These are phyloP conservation scores for Henningerozyma blattae DNA, from an alignment of 805 yeast species.

Conservation along the genomic window DNA sequence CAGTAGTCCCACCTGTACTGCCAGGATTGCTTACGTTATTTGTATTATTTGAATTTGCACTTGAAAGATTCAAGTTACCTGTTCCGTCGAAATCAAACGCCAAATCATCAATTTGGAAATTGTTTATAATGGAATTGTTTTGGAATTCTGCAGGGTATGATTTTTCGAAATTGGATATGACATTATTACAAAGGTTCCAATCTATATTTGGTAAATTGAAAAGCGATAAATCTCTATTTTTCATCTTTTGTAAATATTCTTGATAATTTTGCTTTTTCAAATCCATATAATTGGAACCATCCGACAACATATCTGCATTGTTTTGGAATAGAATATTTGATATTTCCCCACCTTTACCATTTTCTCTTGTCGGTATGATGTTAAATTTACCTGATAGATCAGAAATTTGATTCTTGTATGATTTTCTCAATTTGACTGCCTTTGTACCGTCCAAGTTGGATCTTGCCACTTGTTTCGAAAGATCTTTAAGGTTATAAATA, in stretches of 20 bases:
- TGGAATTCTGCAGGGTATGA: conserved; percentile 24
- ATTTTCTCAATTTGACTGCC: conserved; percentile 86
- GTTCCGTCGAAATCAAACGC: conserved; percentile 27
- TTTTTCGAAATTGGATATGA: conserved; percentile 22
- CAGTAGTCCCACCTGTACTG: no score
- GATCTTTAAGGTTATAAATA: conserved; percentile 50
- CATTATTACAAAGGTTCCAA: conserved; percentile 22
- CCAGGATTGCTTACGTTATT: no score
- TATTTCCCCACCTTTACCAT: conserved; percentile 27
- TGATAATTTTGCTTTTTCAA: conserved; percentile 9
- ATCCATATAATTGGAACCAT: conserved; percentile 1
- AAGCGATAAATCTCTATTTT: conserved; percentile 16
- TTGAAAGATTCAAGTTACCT: no score
- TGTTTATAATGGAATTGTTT: conserved; percentile 13
- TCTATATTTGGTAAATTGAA: conserved; percentile 18
- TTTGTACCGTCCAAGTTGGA: conserved; percentile 79
- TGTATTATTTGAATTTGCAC: conserved; percentile 7
- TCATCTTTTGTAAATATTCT: conserved; percentile 14
- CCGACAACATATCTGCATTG: conserved; percentile 23
- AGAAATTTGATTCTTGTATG: conserved; percentile 83
- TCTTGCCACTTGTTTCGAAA: conserved; percentile 77
- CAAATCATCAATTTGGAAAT: conserved; percentile 23
- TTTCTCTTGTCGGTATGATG: conserved; percentile 38
- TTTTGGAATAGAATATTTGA: conserved; percentile 23
- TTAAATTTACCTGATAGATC: conserved; percentile 74